Evolutionary conservation across 1,139 yeast species (phyloP).

Genomic region (Lodderomyces metapsilosis): DNA sequence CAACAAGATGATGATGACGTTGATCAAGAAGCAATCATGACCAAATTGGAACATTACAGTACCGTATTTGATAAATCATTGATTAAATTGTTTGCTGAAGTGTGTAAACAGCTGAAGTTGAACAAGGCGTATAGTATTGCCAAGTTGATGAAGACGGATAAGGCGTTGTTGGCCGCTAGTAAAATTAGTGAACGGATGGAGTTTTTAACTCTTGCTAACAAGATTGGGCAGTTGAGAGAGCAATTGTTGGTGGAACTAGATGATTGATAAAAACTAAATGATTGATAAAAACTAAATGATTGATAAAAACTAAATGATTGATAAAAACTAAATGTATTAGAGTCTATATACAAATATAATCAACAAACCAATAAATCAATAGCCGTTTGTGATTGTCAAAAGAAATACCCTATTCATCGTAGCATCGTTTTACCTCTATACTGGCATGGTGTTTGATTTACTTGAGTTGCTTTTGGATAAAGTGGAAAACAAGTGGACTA

Average conservation of each 20-base stretch:
- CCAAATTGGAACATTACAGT: constrained; percentile 50
- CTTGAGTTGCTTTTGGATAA: constrained; percentile 56
- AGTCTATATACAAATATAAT: constrained; percentile 4
- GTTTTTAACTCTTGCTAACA: constrained; percentile 60
- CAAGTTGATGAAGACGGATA: constrained; percentile 66
- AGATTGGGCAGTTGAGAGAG: constrained; percentile 66
- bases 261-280: constrained; percentile 15
- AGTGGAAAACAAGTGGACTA: constrained; percentile 64
- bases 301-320: too few relatives aligned
- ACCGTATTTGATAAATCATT: constrained; percentile 68
- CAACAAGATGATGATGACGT: constrained; percentile 26
- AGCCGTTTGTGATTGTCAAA: too few relatives aligned
- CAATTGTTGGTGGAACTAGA: constrained; percentile 35
- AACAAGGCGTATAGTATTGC: constrained; percentile 72
- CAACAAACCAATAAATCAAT: too few relatives aligned
- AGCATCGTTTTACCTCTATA: too few relatives aligned
- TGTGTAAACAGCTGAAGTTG: constrained; percentile 67
- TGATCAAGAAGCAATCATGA: constrained; percentile 35
- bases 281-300: too few relatives aligned
- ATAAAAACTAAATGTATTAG: too few relatives aligned
- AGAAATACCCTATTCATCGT: too few relatives aligned
- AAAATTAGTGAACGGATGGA: constrained; percentile 83
- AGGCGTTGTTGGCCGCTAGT: constrained; percentile 79
- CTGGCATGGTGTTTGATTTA: too few relatives aligned
- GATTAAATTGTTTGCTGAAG: constrained; percentile 70